Evolutionary conservation across 2,329 filamentous ascomycete genomes (phyloP).

Genomic region (Pseudogymnoascus sp.): DNA sequence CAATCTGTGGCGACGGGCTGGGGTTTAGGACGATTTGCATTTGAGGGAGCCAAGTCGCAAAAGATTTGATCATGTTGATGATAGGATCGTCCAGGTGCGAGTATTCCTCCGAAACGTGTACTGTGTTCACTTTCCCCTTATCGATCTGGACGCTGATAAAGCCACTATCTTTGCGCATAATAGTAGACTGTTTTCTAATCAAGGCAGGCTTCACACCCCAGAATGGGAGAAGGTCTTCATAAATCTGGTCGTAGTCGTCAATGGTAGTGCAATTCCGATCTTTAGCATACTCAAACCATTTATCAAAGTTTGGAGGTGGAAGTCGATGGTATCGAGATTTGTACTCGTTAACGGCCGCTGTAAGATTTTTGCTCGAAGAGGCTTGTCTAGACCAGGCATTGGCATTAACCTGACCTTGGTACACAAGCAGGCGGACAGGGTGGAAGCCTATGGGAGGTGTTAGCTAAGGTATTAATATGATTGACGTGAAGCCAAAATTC

Average conservation of each 20-base stretch:
- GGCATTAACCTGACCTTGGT: conserved; percentile 8
- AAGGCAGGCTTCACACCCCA: conserved; percentile 24
- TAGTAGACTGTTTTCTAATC: conserved; percentile 17
- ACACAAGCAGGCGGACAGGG: conserved; percentile 15
- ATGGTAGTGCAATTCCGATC: conserved; percentile 23
- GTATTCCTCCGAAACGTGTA: not conserved
- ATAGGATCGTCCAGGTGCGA: conserved; percentile 28
- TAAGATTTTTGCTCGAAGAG: conserved; percentile 11
- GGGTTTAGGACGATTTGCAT: conserved; percentile 46
- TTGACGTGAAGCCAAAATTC: not conserved
- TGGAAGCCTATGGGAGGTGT: conserved; percentile 3
- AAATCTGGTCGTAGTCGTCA: conserved; percentile 27
- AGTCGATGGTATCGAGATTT: conserved; percentile 14
- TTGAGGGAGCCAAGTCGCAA: conserved; percentile 38
- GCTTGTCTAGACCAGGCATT: conserved; percentile 15
- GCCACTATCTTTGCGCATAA: conserved; percentile 15
- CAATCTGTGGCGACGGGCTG: conserved; percentile 41
- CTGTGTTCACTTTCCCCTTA: conserved; percentile 25
- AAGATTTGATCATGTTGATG: conserved; percentile 32
- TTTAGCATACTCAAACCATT: conserved; percentile 28
- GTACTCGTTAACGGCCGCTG: conserved; percentile 16
- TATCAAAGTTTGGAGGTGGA: conserved; percentile 21
- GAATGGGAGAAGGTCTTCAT: conserved; percentile 25
- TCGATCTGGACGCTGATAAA: conserved; percentile 30
- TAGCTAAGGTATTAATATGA: not conserved